Evolutionary conservation across 1,139 yeast species (phyloP).

Genomic region (Taiozyma sp.): DNA sequence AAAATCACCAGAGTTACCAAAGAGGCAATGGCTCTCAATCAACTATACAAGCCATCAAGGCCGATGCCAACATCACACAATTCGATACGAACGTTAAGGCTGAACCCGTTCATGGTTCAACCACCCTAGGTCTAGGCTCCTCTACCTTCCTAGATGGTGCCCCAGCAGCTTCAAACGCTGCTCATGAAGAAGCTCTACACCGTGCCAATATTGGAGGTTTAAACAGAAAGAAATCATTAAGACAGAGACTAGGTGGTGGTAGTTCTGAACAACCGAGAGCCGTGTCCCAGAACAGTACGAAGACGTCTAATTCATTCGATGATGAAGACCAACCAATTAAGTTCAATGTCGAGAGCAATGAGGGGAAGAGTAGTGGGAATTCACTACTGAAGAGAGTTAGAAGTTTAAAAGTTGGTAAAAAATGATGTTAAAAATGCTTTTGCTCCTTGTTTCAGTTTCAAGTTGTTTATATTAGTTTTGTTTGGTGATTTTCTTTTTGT

Average conservation of each 20-base stretch:
- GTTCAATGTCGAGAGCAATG: slow-evolving; percentile 6
- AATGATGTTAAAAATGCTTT: background rate
- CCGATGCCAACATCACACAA: slow-evolving; percentile 49
- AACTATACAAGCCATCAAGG: slow-evolving; percentile 38
- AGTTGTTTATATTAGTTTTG: background rate
- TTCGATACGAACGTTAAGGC: slow-evolving; percentile 71
- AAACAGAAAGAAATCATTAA: slow-evolving; percentile 72
- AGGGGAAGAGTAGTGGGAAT: slow-evolving; percentile 29
- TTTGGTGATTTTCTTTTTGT: background rate
- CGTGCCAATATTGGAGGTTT: slow-evolving; percentile 35
- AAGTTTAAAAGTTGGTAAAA: slow-evolving; percentile 69
- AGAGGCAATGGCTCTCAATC: slow-evolving; percentile 14
- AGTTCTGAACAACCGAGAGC: slow-evolving; percentile 2
- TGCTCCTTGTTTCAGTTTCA: background rate
- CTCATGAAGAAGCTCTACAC: slow-evolving; percentile 31
- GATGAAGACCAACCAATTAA: slow-evolving; percentile 31
- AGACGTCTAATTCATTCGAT: slow-evolving; percentile 14
- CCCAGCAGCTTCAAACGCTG: slow-evolving; percentile 71
- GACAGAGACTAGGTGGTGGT: slow-evolving; percentile 50
- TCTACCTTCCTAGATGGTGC: slow-evolving; percentile 95
- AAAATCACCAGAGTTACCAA: slow-evolving; percentile 3
- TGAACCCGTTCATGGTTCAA: slow-evolving; percentile 75
- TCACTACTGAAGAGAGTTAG: slow-evolving; percentile 79
- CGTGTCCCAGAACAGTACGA: background rate
- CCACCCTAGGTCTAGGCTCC: slow-evolving; percentile 85